Evolutionary conservation across 2,329 filamentous ascomycete genomes (phyloP).

Genomic region (Furcasterigmium sp.): DNA sequence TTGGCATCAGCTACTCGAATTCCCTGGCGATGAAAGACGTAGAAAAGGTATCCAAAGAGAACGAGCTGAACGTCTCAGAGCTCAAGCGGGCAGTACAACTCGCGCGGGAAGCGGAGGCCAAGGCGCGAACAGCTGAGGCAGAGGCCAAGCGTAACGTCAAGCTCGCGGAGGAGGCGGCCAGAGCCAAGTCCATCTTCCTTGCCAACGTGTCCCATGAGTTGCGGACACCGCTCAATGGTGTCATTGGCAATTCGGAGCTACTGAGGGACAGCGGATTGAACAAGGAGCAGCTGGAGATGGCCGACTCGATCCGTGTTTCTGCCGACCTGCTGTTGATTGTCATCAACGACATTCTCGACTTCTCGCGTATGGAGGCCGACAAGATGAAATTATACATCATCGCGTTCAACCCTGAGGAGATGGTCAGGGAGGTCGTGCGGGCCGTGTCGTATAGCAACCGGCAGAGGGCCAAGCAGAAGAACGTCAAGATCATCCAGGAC

Average conservation of each 20-base stretch:
- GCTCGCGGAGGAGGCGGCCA: constrained; percentile 76
- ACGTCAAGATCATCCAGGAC: constrained; percentile 61
- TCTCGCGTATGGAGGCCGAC: constrained; percentile 88
- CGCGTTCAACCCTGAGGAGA: constrained; percentile 62
- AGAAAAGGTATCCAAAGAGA: constrained; percentile 73
- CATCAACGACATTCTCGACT: constrained; percentile 95
- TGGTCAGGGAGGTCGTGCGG: constrained; percentile 61
- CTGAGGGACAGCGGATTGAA: constrained; percentile 71
- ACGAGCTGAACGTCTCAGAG: constrained; percentile 70
- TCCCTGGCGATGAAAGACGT: constrained; percentile 64
- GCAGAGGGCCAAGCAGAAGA: constrained; percentile 56
- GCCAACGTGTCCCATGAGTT: constrained; percentile 79
- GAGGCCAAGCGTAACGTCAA: constrained; percentile 75
- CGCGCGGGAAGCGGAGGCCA: constrained; percentile 67
- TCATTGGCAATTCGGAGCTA: constrained; percentile 84
- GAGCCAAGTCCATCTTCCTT: constrained; percentile 76
- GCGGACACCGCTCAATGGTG: constrained; percentile 77
- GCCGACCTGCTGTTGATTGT: constrained; percentile 84
- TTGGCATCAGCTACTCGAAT: constrained; percentile 67
- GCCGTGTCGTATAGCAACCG: constrained; percentile 62
- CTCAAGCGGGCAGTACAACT: constrained; percentile 70
- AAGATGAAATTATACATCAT: constrained; percentile 77
- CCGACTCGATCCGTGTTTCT: constrained; percentile 80
- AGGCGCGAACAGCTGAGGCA: constrained; percentile 71
- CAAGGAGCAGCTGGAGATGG: constrained; percentile 76